Evolutionary conservation across 352 stramenopile species (phyloP).

Genomic region (Globisporangium megalacanthum): DNA sequence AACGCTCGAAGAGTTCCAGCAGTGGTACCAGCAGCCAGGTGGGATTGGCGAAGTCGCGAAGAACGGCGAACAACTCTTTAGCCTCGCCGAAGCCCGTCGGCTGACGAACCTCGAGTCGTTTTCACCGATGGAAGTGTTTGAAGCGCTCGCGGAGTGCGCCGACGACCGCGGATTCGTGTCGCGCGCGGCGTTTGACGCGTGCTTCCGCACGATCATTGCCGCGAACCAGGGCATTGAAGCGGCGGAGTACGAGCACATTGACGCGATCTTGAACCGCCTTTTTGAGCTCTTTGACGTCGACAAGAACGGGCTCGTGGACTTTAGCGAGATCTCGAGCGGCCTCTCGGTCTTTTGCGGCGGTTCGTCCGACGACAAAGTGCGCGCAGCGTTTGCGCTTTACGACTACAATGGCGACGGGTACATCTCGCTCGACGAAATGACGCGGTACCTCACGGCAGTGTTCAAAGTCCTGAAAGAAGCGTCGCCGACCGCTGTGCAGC

Average conservation of each 20-base stretch:
- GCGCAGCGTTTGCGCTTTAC: constrained; percentile 74
- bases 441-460: constrained; percentile 76
- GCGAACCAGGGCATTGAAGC: constrained; percentile 41
- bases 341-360: constrained; percentile 83
- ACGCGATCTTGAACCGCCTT: constrained; percentile 66
- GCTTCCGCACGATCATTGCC: constrained; percentile 70
- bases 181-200: constrained; percentile 66
- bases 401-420: constrained; percentile 83
- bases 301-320: constrained; percentile 81
- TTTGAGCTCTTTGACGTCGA: constrained; percentile 84
- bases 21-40: constrained; percentile 77
- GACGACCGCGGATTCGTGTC: constrained; percentile 72
- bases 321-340: constrained; percentile 81
- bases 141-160: constrained; percentile 60
- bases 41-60: constrained; percentile 73
- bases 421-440: constrained; percentile 84
- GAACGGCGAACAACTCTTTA: constrained; percentile 76
- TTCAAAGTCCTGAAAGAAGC: constrained; percentile 83
- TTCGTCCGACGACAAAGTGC: constrained; percentile 69
- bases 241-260: constrained; percentile 58
- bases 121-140: constrained; percentile 72
- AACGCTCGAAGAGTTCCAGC: constrained; percentile 82
- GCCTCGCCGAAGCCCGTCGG: constrained; percentile 54
- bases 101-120: constrained; percentile 75
- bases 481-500: constrained; percentile 37